Evolutionary conservation across 2,329 filamentous ascomycete genomes (phyloP), one percentile per base, ranked within the genome.

Genomic region (Endocalyx cinctus): DNA sequence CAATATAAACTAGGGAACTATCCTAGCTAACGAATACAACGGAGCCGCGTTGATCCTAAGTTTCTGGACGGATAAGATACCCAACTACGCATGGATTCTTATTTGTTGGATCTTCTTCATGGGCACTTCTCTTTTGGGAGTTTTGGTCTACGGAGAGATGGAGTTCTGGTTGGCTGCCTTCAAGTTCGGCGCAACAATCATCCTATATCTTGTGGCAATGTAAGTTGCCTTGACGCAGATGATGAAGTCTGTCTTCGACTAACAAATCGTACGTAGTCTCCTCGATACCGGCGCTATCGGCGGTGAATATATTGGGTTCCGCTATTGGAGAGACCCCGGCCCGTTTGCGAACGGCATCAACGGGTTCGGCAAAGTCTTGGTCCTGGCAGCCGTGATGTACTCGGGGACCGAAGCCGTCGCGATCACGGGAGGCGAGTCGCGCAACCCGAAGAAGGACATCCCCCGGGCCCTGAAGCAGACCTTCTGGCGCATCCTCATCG

Each of bases 91-190:
- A 4, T 70, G 65, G 64, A 63, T 69, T 14, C 38, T 70, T 6
- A 60, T 70, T 6, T 68, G 62, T 42, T 69, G 62, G 62, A 55
- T 56, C 4, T 45, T 67, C 7, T 70, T 67, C 35, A 56, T 66
- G 33, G 47, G 41, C 4, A 46, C 67, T 6, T 63, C 59, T 1
- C 55, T 67, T 2, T 39, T 57, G 1, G 53, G 52, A 4, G 40
- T 55, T 6, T 51, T 52, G 6, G 41, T 54, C 12, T 55, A 54
- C 26, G 53, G 52, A 2, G 53, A 57, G 36, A 55, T 55, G 52
- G 51, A 55, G 36, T 54, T 54, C 32, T 55, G 47, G 38, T 46
- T 57, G 10, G 51, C 55, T 2, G 46, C 43, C 5, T 57, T 53
- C 50, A 63, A 62, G 35, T 41, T 63, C 1, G n/a, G n/a, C n/a